Evolutionary conservation across 2,329 filamentous ascomycete genomes (phyloP).

Genomic region (Huntiella moniliformis): DNA sequence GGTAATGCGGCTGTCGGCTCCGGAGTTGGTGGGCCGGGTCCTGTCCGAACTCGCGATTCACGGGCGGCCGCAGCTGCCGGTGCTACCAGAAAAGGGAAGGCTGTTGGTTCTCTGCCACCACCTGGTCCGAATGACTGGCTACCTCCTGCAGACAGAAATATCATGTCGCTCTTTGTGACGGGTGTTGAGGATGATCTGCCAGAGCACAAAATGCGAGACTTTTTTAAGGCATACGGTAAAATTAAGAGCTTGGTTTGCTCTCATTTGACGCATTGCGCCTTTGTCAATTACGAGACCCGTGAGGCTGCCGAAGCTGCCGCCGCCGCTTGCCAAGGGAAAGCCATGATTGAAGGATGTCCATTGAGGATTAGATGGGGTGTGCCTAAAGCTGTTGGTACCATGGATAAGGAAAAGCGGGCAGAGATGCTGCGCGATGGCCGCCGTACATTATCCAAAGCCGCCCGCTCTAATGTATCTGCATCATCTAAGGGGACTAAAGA

Average conservation of each 20-base stretch:
- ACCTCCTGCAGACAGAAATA: slow-evolving; percentile 64
- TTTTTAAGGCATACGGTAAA: slow-evolving; percentile 76
- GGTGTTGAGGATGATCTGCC: slow-evolving; percentile 92
- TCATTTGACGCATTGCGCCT: slow-evolving; percentile 92
- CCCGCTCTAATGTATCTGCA: neutral
- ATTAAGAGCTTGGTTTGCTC: slow-evolving; percentile 88
- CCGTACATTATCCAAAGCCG: slow-evolving; percentile 2
- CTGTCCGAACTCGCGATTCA: slow-evolving; percentile 57
- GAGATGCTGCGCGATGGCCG: slow-evolving; percentile 60
- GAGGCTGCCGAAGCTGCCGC: slow-evolving; percentile 75
- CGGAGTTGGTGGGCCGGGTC: slow-evolving; percentile 46
- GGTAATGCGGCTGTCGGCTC: slow-evolving; percentile 34
- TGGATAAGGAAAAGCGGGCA: slow-evolving; percentile 71
- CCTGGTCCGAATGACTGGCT: slow-evolving; percentile 70
- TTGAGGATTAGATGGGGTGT: slow-evolving; percentile 81
- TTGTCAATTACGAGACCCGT: slow-evolving; percentile 80
- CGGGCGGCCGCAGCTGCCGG: slow-evolving; percentile 32
- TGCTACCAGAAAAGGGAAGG: slow-evolving; percentile 28
- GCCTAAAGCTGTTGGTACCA: slow-evolving; percentile 76
- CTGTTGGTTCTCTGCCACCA: slow-evolving; percentile 14
- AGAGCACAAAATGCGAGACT: slow-evolving; percentile 75
- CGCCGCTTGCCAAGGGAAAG: slow-evolving; percentile 65
- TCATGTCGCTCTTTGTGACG: slow-evolving; percentile 87
- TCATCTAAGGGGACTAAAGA: neutral
- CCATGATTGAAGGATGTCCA: slow-evolving; percentile 79